These are phyloP conservation scores for Colletotrichum horii DNA, from an alignment of 2,329 filamentous ascomycete genomes.

Conservation along the genomic window DNA sequence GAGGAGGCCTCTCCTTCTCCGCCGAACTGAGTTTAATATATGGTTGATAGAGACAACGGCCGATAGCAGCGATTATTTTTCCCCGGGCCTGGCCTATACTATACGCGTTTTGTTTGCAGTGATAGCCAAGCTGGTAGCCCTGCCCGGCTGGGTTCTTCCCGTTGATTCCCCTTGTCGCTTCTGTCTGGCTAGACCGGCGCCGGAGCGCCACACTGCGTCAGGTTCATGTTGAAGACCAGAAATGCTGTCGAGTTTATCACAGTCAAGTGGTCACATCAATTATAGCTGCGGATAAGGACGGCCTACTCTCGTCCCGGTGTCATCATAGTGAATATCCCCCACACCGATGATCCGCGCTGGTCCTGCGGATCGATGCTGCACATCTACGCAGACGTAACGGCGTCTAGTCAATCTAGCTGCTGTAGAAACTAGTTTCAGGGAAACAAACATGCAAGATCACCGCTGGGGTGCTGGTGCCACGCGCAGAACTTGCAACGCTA, in stretches of 20 bases:
- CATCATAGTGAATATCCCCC: background rate
- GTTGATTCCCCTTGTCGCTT: background rate
- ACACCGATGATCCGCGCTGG: background rate
- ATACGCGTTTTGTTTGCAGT: background rate
- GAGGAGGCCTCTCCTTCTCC: conserved; percentile 1
- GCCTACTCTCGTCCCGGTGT: background rate
- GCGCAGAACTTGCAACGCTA: background rate
- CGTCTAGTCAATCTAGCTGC: background rate
- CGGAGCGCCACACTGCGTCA: background rate
- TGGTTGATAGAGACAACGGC: background rate
- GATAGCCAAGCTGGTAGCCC: background rate
- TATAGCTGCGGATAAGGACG: background rate
- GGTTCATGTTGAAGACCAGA: background rate
- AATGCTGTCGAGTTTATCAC: background rate
- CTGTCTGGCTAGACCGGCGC: background rate
- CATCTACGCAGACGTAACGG: background rate
- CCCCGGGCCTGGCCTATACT: background rate
- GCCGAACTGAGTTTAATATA: background rate
- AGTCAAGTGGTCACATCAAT: background rate
- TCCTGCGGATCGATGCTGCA: background rate
- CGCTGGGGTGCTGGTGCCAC: background rate
- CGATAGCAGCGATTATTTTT: background rate
- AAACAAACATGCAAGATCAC: background rate
- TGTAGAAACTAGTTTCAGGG: background rate
- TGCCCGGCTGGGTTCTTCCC: background rate